A percentile compares a stretch with the other conserved stretches of the same genome.
Conservation (phyloP, 2,329 filamentous ascomycete genomes). For the Ophiocordyceps camponoti-floridani region DNA sequence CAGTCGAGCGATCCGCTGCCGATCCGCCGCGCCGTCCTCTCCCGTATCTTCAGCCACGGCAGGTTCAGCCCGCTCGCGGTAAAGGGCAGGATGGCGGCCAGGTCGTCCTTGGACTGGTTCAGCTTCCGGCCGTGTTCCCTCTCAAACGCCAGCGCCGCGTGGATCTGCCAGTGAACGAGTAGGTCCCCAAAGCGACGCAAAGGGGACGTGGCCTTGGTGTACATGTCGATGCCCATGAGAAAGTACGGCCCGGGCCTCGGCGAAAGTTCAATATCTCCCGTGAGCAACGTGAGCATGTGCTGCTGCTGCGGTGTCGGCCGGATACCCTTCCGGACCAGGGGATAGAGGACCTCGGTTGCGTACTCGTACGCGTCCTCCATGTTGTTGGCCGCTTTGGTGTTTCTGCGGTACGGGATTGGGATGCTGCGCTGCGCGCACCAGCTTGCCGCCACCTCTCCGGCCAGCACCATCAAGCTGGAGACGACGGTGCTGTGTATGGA, state of each 20-base stretch:
- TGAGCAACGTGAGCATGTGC: slow-evolving; percentile 11
- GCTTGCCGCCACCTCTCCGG: slow-evolving; percentile 39
- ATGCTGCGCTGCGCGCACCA: slow-evolving; percentile 42
- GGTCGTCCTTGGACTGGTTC: slow-evolving; percentile 9
- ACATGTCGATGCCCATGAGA: slow-evolving; percentile 39
- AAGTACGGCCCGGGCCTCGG: slow-evolving; percentile 35
- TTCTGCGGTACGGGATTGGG: slow-evolving; percentile 39
- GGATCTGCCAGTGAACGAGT: slow-evolving; percentile 48
- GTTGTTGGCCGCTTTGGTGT: slow-evolving; percentile 22
- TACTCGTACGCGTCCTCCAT: slow-evolving; percentile 16
- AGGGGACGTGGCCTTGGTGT: slow-evolving; percentile 46
- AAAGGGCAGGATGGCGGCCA: slow-evolving; percentile 27
- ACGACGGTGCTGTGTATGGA: slow-evolving; percentile 17
- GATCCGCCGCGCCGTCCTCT: slow-evolving; percentile 29
- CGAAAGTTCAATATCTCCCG: slow-evolving; percentile 33
- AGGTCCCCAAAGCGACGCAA: slow-evolving; percentile 47
- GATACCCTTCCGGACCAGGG: slow-evolving; percentile 12
- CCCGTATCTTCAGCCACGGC: slow-evolving; percentile 31
- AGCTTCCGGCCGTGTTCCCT: slow-evolving; percentile 12
- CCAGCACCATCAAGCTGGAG: slow-evolving; percentile 36
- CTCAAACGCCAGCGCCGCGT: slow-evolving; percentile 34
- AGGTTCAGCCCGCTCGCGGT: slow-evolving; percentile 22
- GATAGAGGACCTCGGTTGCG: slow-evolving; percentile 16
- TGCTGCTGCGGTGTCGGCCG: slow-evolving; percentile 14
- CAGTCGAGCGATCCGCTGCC: slow-evolving; percentile 29